phyloP scores from a whole-genome alignment of 176 grass and related monocot genomes.

The Otatea glauca region DNA sequence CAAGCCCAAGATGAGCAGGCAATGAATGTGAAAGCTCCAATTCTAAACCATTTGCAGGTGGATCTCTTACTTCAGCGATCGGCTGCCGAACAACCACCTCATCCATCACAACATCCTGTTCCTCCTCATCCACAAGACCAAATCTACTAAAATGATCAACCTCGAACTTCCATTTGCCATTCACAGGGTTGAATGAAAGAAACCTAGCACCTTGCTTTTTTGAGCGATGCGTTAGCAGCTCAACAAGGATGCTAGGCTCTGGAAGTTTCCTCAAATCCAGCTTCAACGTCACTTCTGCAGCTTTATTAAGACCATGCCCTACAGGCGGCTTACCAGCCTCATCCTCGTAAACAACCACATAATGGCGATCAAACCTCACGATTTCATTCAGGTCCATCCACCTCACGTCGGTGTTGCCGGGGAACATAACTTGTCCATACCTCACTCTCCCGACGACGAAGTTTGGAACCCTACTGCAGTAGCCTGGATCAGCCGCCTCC shows the following conservation, averaged over 20 bases:
- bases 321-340: constrained; percentile 66
- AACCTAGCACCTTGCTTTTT: constrained; percentile 80
- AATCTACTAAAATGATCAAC: constrained; percentile 98
- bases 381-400: constrained; percentile 73
- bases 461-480: constrained; percentile 68
- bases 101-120: constrained; percentile 76
- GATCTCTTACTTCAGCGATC: constrained; percentile 56
- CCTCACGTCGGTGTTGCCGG: constrained; percentile 65
- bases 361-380: constrained; percentile 65
- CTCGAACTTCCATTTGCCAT: constrained; percentile 73
- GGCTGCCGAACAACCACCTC: constrained; percentile 52
- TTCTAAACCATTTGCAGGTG: constrained; percentile 48
- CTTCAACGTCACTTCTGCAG: constrained; percentile 80
- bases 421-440: constrained; percentile 70
- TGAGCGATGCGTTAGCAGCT: constrained; percentile 42
- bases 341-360: constrained; percentile 68
- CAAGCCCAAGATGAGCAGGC: constrained; percentile 87
- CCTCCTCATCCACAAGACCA: constrained; percentile 85
- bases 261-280: constrained; percentile 34
- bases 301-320: constrained; percentile 87
- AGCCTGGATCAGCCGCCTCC: constrained; percentile 69
- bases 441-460: constrained; percentile 66
- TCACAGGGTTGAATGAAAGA: constrained; percentile 70
- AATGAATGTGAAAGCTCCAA: constrained; percentile 84
- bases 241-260: constrained; percentile 41